Conservation (phyloP, 2,329 filamentous ascomycete species). For the Ophiostoma angusticollis region DNA sequence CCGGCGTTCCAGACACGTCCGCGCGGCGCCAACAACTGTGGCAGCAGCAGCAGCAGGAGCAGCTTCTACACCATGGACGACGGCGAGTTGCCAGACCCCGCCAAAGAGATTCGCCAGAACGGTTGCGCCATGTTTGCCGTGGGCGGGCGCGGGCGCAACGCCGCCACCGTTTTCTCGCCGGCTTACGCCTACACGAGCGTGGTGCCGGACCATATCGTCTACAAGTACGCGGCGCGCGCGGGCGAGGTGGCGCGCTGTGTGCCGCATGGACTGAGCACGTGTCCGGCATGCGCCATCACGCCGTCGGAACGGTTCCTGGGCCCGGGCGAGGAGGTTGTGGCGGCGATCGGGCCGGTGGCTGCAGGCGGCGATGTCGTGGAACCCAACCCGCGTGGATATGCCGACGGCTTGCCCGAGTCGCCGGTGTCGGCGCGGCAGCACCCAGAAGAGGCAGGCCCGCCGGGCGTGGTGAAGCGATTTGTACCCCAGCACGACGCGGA, state of each 20-base stretch:
- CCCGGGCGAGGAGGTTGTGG: neutral
- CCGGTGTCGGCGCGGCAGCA: constrained; percentile 3
- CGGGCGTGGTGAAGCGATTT: neutral
- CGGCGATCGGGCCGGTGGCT: neutral
- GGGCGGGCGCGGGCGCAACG: neutral
- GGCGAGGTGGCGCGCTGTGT: constrained; percentile 2
- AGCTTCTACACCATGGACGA: neutral
- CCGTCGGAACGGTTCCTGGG: constrained; percentile 5
- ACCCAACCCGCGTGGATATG: neutral
- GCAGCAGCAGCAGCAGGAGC: too few relatives aligned
- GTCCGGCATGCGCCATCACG: constrained; percentile 9
- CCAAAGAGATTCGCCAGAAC: neutral
- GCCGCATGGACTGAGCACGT: constrained; percentile 5
- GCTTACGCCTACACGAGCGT: neutral
- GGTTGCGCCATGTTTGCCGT: constrained; percentile 1
- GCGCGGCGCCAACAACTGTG: neutral
- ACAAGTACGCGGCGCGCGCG: constrained; percentile 1
- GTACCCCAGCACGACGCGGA: constrained; percentile 5
- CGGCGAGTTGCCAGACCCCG: neutral
- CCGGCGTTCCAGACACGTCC: neutral
- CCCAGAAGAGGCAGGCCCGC: constrained; percentile 5
- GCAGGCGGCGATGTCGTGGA: neutral
- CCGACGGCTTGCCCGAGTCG: neutral
- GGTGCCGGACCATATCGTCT: constrained; percentile 7
- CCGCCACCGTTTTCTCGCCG: neutral